A percentile compares a stretch with the other conserved stretches of the same genome.
These are phyloP conservation scores for Iris macrosiphon DNA, from an alignment of 106 monocot genomes.

Conservation along the genomic window DNA sequence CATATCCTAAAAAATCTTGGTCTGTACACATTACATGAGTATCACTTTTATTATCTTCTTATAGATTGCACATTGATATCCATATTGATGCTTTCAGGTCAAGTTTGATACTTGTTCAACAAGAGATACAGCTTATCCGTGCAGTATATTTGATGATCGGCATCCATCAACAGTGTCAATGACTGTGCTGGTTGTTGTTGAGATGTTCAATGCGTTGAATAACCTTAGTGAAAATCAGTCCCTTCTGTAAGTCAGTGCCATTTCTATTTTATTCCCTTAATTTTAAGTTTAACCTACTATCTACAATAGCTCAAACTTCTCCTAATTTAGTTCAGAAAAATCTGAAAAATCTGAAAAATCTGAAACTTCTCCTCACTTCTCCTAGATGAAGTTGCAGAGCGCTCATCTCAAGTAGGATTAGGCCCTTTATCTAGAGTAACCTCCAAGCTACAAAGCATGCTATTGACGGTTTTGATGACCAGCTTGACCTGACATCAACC, in stretches of 20 bases:
- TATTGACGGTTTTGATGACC: too few relatives aligned
- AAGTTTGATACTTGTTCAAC: slow-evolving; percentile 93
- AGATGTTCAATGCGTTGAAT: slow-evolving; percentile 99
- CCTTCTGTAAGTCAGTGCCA: slow-evolving; percentile 53
- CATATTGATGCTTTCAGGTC: slow-evolving; percentile 40
- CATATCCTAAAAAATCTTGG: too few relatives aligned
- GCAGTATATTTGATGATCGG: slow-evolving; percentile 92
- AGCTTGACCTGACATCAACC: too few relatives aligned
- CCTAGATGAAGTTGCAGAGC: too few relatives aligned
- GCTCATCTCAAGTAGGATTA: too few relatives aligned
- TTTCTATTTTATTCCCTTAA: neutral
- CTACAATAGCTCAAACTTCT: neutral
- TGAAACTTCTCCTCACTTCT: too few relatives aligned
- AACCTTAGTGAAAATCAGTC: slow-evolving; percentile 99
- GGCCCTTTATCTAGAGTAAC: too few relatives aligned
- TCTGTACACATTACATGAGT: too few relatives aligned
- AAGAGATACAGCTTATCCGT: slow-evolving; percentile 82
- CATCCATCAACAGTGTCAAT: slow-evolving; percentile 98
- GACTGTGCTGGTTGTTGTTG: slow-evolving; percentile 99
- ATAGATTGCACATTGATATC: neutral
- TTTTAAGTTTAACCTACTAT: neutral
- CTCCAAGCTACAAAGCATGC: too few relatives aligned
- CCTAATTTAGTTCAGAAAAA: slow-evolving; percentile 1
- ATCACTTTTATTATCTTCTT: too few relatives aligned
- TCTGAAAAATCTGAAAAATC: neutral